Percentiles rank a stretch among this genome's conserved stretches.
Conservation (phyloP, 2,329 filamentous ascomycete species). For the Podosphaera leucotricha region DNA sequence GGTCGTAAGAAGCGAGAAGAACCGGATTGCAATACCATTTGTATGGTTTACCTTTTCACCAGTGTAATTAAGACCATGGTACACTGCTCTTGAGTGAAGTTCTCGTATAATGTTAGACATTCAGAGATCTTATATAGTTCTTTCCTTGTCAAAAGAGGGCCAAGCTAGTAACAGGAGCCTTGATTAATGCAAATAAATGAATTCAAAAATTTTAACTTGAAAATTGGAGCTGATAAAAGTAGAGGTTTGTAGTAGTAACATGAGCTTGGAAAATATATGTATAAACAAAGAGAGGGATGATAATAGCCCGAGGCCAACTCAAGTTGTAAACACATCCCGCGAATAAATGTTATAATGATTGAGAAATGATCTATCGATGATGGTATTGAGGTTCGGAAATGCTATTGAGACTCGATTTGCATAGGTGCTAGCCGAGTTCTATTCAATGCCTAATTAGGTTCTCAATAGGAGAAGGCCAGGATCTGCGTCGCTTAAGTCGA, state of each 20-base stretch:
- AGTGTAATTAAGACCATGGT: not conserved
- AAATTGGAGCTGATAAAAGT: not conserved
- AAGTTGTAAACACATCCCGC: not conserved
- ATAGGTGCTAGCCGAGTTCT: constrained; percentile 5
- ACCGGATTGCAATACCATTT: not conserved
- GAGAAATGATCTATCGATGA: constrained; percentile 1
- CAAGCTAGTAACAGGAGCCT: not conserved
- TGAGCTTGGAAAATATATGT: not conserved
- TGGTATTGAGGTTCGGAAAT: constrained; percentile 1
- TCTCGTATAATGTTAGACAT: not conserved
- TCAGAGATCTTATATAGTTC: not conserved
- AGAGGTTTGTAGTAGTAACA: not conserved
- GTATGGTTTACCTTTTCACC: not conserved
- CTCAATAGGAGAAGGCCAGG: constrained; percentile 4
- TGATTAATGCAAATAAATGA: not conserved
- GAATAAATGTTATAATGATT: constrained; percentile 2
- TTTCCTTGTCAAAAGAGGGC: not conserved
- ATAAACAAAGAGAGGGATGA: not conserved
- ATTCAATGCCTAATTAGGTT: constrained; percentile 5
- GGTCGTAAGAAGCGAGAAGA: not conserved
- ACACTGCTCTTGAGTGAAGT: not conserved
- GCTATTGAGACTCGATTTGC: constrained; percentile 1
- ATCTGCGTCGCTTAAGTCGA: not conserved
- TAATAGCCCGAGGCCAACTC: not conserved
- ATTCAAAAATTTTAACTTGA: not conserved